phyloP scores from a whole-genome alignment of 1,139 yeast genomes.

The Suhomyces choctaworum region DNA sequence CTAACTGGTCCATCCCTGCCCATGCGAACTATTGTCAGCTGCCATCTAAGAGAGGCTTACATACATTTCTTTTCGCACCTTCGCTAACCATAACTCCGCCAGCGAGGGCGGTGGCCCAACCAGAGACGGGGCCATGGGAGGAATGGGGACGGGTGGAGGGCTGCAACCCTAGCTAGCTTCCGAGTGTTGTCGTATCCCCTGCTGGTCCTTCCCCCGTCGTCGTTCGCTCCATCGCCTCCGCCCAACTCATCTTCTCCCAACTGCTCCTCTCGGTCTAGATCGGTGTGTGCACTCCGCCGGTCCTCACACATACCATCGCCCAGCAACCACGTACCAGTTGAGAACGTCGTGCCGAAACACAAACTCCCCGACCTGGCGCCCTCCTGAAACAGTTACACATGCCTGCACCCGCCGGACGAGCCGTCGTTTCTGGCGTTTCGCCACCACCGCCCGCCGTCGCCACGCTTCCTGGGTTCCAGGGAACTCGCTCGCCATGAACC shows the following conservation, averaged over 20 bases:
- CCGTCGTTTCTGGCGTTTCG: constrained; percentile 16
- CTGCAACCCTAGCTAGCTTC: too few relatives aligned
- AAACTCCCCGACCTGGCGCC: constrained; percentile 21
- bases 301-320: constrained; percentile 9
- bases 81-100: constrained; percentile 4
- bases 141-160: too few relatives aligned
- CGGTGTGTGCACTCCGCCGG: neutral
- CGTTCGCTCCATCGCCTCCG: too few relatives aligned
- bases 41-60: constrained; percentile 9
- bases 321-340: constrained; percentile 18
- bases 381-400: constrained; percentile 15
- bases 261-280: constrained; percentile 5
- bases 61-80: constrained; percentile 9
- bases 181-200: too few relatives aligned
- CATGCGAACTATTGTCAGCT: constrained; percentile 5
- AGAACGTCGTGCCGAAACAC: constrained; percentile 19
- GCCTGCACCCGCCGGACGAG: constrained; percentile 15
- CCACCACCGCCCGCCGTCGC: constrained; percentile 14
- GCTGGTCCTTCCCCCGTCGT: neutral
- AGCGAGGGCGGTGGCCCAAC: too few relatives aligned
- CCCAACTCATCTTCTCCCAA: too few relatives aligned
- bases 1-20: constrained; percentile 8
- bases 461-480: constrained; percentile 56
- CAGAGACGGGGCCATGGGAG: too few relatives aligned
- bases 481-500: constrained; percentile 62